Conservation (phyloP, 139 green algal species). For the Chlamydomonas sp. region DNA sequence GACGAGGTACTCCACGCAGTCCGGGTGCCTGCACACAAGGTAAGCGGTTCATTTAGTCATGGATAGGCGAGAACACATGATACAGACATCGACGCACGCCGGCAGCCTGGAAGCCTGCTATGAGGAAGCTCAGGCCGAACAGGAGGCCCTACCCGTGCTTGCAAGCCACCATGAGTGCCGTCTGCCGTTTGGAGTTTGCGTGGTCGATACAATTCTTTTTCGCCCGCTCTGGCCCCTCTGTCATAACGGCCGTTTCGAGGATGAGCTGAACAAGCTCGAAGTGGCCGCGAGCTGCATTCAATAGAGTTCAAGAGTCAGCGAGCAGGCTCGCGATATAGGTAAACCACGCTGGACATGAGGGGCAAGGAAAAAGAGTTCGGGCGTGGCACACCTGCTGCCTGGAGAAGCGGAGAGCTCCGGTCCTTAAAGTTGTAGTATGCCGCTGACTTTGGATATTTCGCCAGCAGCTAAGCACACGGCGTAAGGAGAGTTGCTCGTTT, state of each 20-base stretch:
- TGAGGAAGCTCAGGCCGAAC: too few species aligned
- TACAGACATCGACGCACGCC: too few species aligned
- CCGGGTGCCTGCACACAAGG: constrained; percentile 49
- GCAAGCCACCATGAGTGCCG: constrained; percentile 61
- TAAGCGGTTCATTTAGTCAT: too few species aligned
- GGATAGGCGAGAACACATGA: too few species aligned
- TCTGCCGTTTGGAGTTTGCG: constrained; percentile 60
- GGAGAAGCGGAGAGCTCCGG: constrained; percentile 43
- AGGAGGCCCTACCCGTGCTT: constrained; percentile 56
- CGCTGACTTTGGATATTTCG: constrained; percentile 40
- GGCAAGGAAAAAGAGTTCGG: background rate
- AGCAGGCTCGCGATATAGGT: too few species aligned
- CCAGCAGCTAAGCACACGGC: constrained; percentile 25
- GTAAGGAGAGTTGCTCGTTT: background rate
- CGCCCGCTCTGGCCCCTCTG: constrained; percentile 40
- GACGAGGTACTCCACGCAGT: constrained; percentile 59
- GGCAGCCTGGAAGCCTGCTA: too few species aligned
- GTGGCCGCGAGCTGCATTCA: constrained; percentile 52
- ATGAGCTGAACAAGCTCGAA: constrained; percentile 62
- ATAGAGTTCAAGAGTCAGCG: background rate
- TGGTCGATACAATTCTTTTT: constrained; percentile 62
- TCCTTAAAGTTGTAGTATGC: constrained; percentile 56
- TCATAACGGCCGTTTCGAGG: constrained; percentile 62
- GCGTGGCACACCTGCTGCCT: constrained; percentile 42
- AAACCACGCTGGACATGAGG: background rate